Base-by-base conservation (phyloP, 331 rosid species). In the Cydonia oblonga region DNA sequence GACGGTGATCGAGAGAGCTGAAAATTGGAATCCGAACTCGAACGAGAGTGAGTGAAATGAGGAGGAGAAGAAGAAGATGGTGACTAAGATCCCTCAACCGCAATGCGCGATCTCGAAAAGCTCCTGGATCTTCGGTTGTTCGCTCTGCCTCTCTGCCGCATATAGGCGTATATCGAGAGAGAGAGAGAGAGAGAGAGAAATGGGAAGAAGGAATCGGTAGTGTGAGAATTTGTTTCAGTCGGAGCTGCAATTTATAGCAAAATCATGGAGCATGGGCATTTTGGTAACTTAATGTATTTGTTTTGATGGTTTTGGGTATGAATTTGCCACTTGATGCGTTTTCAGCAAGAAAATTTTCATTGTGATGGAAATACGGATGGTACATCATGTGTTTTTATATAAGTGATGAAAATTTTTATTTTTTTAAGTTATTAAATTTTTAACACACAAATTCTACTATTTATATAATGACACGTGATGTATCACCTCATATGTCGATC, bases 121-220 rank as follows among this genome's bases (percentile, higher is more conserved):
- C 91, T 86, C 86, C 91, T 83, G 2, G 91, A 86, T 85, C 91
- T 81, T 13, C 95, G 87, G 86, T 89, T 66, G 46, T 18, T 0
- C 1, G 30, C 32, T 78, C 74, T 75, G 6, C 95, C 91, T 81
- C 70, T 81, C 79, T 84, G 91, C 88, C 83, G 83, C 89, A 89
- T 88, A 28, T 33, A 33, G 2, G 65, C 16, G n/a, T 46, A 46
- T 46, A 5, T 15, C 8, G 1, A 46, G n/a, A 49, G 54, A 16
- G 42, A 35, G 12, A 35, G 26, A 25, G 26, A 25, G 26, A 25
- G 26, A 25, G 26, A 25, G 26, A 25, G 2, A 35, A 10, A 35
- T 12, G 29, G 5, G 35, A 30, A 5, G n/a, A 16, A 2, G n/a
- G 1, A 46, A 3, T 49, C 9, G 20, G 20, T 20, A 49, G 54